phyloP scores from a whole-genome alignment of 495 filamentous ascomycete species.

The Choiromyces venosus region DNA sequence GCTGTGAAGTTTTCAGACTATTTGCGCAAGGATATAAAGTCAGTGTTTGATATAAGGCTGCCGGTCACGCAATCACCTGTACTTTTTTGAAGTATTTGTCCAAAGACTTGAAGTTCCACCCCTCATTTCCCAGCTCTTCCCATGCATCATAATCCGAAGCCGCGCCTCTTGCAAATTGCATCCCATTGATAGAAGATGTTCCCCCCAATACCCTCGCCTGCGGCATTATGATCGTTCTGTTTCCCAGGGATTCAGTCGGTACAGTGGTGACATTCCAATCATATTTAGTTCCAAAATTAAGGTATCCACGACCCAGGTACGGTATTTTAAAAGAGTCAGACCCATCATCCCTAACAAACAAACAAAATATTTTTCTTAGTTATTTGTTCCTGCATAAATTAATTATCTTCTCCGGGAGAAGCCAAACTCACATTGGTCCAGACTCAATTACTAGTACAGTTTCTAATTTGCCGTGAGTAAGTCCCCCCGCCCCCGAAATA shows the following conservation, averaged over 20 bases:
- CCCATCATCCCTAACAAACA: not conserved
- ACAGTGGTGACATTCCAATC: conserved; percentile 23
- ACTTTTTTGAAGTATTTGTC: conserved; percentile 57
- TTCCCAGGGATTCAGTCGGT: conserved; percentile 28
- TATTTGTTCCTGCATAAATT: not conserved
- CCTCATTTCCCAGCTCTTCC: conserved; percentile 55
- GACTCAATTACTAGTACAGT: conserved; percentile 47
- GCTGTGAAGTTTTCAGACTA: conserved; percentile 47
- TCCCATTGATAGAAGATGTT: conserved; percentile 47
- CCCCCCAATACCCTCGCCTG: conserved; percentile 48
- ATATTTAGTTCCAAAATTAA: conserved; percentile 10
- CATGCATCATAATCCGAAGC: conserved; percentile 54
- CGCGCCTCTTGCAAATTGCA: conserved; percentile 48
- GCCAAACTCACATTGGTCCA: conserved; percentile 43
- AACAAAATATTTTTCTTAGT: not conserved
- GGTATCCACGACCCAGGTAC: not conserved
- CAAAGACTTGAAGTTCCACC: conserved; percentile 59
- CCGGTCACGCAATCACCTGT: not conserved
- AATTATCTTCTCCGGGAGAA: not conserved
- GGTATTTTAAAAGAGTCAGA: not conserved
- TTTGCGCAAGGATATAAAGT: not conserved
- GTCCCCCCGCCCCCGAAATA: not conserved
- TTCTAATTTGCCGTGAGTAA: conserved; percentile 34
- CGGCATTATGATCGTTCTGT: conserved; percentile 41
- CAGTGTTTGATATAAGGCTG: not conserved